Evolutionary conservation across 2,329 filamentous ascomycete species (phyloP).

Genomic region (Myriangium duriaei): DNA sequence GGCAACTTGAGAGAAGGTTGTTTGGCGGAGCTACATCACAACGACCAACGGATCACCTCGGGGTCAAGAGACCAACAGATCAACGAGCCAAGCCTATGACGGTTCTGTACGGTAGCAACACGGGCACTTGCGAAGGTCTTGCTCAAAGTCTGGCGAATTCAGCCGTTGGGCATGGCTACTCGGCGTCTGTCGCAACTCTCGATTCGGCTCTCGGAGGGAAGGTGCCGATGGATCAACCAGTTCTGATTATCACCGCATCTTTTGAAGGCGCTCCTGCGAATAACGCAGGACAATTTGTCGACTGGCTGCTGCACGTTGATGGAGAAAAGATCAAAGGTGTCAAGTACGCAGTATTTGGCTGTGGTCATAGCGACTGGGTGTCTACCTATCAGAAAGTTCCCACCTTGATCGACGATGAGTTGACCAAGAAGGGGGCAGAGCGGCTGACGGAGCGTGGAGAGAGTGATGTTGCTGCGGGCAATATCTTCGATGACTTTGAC

Average conservation of each 20-base stretch:
- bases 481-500: conserved; percentile 59
- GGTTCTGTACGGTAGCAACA: conserved; percentile 64
- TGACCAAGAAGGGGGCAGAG: conserved; percentile 40
- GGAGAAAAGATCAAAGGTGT: conserved; percentile 41
- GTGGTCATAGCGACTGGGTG: conserved; percentile 46
- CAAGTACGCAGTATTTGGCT: conserved; percentile 58
- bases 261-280: conserved; percentile 66
- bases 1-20: conserved; percentile 9
- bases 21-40: conserved; percentile 1
- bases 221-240: conserved; percentile 47
- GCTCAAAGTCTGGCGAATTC: conserved; percentile 50
- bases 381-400: conserved; percentile 56
- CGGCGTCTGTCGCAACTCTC: conserved; percentile 39
- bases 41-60: too few relatives aligned
- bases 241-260: conserved; percentile 55
- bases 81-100: conserved; percentile 37
- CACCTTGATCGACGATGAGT: conserved; percentile 44
- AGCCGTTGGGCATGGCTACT: conserved; percentile 48
- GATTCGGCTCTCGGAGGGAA: conserved; percentile 50
- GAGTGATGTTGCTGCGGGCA: conserved; percentile 48
- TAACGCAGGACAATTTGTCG: conserved; percentile 56
- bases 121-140: conserved; percentile 60
- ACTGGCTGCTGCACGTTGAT: conserved; percentile 57
- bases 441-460: conserved; percentile 39
- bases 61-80: conserved; percentile 7